phyloP scores from a whole-genome alignment of 1,139 yeast species.

The Ogataea hybrid region DNA sequence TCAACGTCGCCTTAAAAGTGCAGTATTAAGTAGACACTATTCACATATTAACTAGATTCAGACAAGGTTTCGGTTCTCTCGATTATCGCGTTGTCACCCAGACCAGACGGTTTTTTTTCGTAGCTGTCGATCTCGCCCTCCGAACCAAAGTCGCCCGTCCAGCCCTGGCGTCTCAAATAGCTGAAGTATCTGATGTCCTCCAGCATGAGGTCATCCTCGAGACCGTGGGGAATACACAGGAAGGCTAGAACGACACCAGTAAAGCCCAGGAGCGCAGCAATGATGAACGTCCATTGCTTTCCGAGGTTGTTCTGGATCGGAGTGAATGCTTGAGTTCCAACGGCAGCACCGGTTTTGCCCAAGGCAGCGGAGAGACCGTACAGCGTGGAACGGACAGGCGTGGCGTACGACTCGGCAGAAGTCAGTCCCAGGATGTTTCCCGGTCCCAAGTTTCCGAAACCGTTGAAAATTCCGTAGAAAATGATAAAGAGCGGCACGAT shows the following conservation, averaged over 20 bases:
- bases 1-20: slow-evolving; percentile 5
- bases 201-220: slow-evolving; percentile 62
- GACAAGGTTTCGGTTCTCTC: slow-evolving; percentile 6
- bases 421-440: slow-evolving; percentile 72
- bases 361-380: slow-evolving; percentile 34
- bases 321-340: slow-evolving; percentile 36
- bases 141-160: slow-evolving; percentile 58
- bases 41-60: neutral
- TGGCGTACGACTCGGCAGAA: slow-evolving; percentile 68
- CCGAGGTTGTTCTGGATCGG: slow-evolving; percentile 33
- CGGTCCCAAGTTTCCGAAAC: slow-evolving; percentile 71
- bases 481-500: slow-evolving; percentile 55
- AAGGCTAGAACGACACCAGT: slow-evolving; percentile 60
- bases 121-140: slow-evolving; percentile 18
- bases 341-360: slow-evolving; percentile 29
- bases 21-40: neutral
- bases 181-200: slow-evolving; percentile 64
- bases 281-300: slow-evolving; percentile 40
- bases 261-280: slow-evolving; percentile 71
- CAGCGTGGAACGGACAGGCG: slow-evolving; percentile 71
- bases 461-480: slow-evolving; percentile 58
- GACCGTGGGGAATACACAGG: slow-evolving; percentile 64
- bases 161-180: slow-evolving; percentile 62
- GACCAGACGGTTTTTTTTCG: slow-evolving; percentile 19
- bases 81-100: neutral